Base-by-base conservation (phyloP, 106 monocot genomes). In the Allium cepa region DNA sequence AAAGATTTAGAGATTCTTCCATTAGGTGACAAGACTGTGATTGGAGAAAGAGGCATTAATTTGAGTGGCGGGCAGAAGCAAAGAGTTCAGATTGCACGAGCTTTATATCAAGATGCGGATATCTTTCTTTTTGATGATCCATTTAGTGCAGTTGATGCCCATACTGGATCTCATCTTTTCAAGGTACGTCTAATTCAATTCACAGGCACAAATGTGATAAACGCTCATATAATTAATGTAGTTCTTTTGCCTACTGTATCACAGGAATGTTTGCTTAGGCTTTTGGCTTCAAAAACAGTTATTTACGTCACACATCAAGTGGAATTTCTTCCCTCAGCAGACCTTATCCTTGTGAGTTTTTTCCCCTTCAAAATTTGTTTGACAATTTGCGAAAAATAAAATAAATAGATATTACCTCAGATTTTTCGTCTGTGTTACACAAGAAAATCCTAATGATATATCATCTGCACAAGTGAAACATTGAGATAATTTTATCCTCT, bases 31-130 rank as follows among this genome's bases (percentile, higher is more conserved):
- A 81, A 86, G 71, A 92, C 96, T 0, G 69, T 86, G 4, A 89
- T 97, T 8, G 96, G 96, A n/a, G 96, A 97, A 63, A 83, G 92
- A 69, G 96, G 96, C 15, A 97, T 97, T 69, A 92, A 97, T 66
- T 51, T 97, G 69, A 97, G 96, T 73, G 96, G 96, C 8, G 96
- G 92, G 15, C 96, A 97, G 76, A 97, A 97, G 76, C 96, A 97
- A 58, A 85, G 96, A 50, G 77, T 97, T 7, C 88, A 97, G 68
- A 92, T 97, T 68, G 96, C 96, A 10, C 85, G 96, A 12, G 96
- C 96, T 51, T 63, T 97, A 15, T 97, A 97, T 74, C 88, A 97
- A 51, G 88, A 87, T 62, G 88, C 92, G 8, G 96, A 97, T 57
- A 79, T 97, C 36, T 88, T 67, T 73, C 76, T 99, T 4, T 82